Base-by-base conservation (phyloP, 306 rosid species). In the Cyclanthera cordifolia region DNA sequence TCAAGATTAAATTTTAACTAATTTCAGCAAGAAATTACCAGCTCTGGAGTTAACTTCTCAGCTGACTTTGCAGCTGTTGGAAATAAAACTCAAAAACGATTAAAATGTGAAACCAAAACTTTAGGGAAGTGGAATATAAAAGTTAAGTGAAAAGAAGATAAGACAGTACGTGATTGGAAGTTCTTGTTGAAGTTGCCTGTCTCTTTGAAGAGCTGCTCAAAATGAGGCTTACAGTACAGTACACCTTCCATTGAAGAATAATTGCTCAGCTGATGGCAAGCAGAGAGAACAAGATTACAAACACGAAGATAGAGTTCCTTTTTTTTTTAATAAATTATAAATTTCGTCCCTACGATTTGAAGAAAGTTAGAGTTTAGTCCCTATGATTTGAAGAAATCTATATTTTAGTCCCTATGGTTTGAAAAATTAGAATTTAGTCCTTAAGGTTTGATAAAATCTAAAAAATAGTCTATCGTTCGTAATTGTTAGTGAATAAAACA, bases 191-290 rank as follows among this genome's bases (percentile, higher is more conserved):
- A 88, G 69, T 60, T 86, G 10, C 97, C 96, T 2, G 84, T 69
- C 83, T 88, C 97, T 82, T 88, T 91, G 85, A 91, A 88, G 61
- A 91, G 97, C 84, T 88, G 97, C 82, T 91, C 97, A 66, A 85
- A 37, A 37, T 37, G 43, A 37, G 43, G 43, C 43, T 37, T 37
- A 37, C 43, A 37, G 43, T 37, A 37, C 34, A 91, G 81, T 72
- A 91, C 90, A 69, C 97, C 97, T 79, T 92, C 97, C 95, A 92
- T 89, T 66, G 97, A 92, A 55, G 93, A 92, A 76, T 89, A 92
- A 84, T 73, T 89, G 84, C 97, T 92, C 73, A 92, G 82, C 97
- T 92, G 87, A 78, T 81, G 80, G 48, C 52, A 53, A 30, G 4
- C 48, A 51, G 27, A 39, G 27, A 39, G 21, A 15, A n/a, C 43